phyloP scores from a whole-genome alignment of 2,329 filamentous ascomycete species.

The Botrytis aclada region DNA sequence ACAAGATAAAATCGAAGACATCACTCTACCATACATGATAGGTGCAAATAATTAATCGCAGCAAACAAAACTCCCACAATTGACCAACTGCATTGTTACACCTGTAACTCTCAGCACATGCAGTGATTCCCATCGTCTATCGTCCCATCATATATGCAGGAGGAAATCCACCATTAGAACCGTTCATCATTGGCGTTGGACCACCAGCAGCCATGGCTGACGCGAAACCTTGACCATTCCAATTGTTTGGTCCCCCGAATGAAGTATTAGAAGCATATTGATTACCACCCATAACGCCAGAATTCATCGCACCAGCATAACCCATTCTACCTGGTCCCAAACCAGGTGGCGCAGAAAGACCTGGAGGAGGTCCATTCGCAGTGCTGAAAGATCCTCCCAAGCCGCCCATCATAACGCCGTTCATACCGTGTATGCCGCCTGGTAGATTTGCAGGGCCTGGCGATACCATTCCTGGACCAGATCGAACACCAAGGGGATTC shows the following conservation, averaged over 20 bases:
- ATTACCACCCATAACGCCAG: conserved; percentile 28
- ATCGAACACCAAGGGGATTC: conserved; percentile 90
- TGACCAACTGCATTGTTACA: conserved; percentile 15
- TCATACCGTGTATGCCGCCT: conserved; percentile 52
- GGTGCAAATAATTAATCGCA: conserved; percentile 1
- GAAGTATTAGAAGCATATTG: conserved; percentile 30
- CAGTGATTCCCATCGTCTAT: conserved; percentile 27
- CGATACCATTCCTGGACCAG: conserved; percentile 54
- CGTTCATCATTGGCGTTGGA: conserved; percentile 33
- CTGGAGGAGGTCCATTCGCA: conserved; percentile 70
- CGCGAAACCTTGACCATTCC: conserved; percentile 32
- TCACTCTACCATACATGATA: conserved; percentile 10
- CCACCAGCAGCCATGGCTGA: conserved; percentile 36
- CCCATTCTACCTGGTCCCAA: conserved; percentile 45
- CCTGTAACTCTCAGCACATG: background rate
- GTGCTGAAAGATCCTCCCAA: conserved; percentile 37
- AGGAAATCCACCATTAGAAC: conserved; percentile 35
- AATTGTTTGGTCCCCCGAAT: conserved; percentile 33
- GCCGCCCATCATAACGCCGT: conserved; percentile 51
- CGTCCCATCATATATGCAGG: conserved; percentile 40
- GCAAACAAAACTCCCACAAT: conserved; percentile 26
- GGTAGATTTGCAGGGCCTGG: conserved; percentile 43
- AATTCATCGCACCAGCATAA: conserved; percentile 30
- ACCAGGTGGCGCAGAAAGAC: conserved; percentile 72
- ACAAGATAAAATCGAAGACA: conserved; percentile 26